Evolutionary conservation across 257 asterid species (phyloP), one percentile per base, ranked within the genome.

Genomic region (Capsicum chinense): DNA sequence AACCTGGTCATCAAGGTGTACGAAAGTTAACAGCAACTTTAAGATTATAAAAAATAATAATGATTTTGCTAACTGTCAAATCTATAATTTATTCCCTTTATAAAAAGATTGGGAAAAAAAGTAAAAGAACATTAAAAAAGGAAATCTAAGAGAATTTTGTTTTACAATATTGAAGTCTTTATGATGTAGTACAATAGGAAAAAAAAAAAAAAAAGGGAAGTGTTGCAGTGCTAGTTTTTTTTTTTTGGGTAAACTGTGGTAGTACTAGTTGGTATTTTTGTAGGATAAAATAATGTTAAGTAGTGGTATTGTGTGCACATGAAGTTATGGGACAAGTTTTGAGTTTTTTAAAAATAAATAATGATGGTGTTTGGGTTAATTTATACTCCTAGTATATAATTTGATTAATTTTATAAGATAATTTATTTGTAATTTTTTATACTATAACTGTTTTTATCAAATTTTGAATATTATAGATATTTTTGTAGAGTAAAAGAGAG

Each of bases 41-140:
- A 26, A 26, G 33, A 39, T 39, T 39, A 39, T 39, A 3, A 3
- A 39, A 39, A 39, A 39, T 3, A 39, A 39, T 3, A 3, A 21
- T 35, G 84, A 39, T 63, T 42, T 19, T 83, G 10, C 44, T 50
- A 57, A 80, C 84, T 62, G 84, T 83, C 84, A 85, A 81, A 83
- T 74, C 79, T 85, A 80, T 26, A 26, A 26, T 26, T 26, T 26
- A 26, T 26, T 26, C 33, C 33, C 79, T 42, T 73, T 62, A 82
- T 60, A 83, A 79, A 83, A 85, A 35, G 44, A 57, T 69, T 13
- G 82, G 48, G 57, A 56, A 67, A 66, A 26, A 54, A 16, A 6
- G n/a, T 11, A 11, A 17, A 50, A 73, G 14, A 56, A 16, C 59
- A 48, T 26, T 26, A 47, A 19, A 26, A 3, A 63, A 66, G 4